Base-by-base conservation (phyloP, 1,284 basidiomycete species). In the Apiotrichum mycotoxinovorans region DNA sequence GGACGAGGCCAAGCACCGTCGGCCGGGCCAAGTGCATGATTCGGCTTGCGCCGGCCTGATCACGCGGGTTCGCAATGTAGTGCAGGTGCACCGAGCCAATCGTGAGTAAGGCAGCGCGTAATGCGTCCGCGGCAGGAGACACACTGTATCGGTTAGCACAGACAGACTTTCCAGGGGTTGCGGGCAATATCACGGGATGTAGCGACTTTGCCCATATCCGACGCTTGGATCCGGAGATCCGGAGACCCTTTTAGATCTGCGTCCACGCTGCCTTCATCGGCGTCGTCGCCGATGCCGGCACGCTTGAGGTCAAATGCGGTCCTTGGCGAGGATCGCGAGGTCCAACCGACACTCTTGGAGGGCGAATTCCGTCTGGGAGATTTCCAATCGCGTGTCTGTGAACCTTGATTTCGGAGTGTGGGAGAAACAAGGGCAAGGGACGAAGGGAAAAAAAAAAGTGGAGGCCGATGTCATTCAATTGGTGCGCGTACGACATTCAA, bases 51-150 rank as follows among this genome's bases (percentile, higher is more conserved):
- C 64, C 63, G 1, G 47, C 58, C 50, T 63, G 64, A 52, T 72
- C 64, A 2, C 44, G 52, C 17, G 66, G 62, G 47, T 68, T 57
- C 33, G 57, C 49, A 30, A 62, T 51, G 46, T 70, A 74, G 34
- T 64, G 63, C 22, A 74, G 57, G 56, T 74, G 72, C 3, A 74
- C 70, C 0, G 66, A 64, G 2, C 70, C 72, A 11, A 72, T 66
- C 9, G 69, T 66, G 3, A 74, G 60, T 25, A 74, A 64, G 4
- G 69, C 67, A 1, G 60, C 51, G 2, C 70, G 65, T 10, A 74
- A 55, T 7, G 72, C 72, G 40, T 74, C 72, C 12, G 62, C 66
- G 0, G 70, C 72, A 7, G 62, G 57, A 4, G 58, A 65, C 12
- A 57, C 54, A 4, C 65, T 65, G 55, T n/a, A 11, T 17, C 5